phyloP scores from a whole-genome alignment of 495 filamentous ascomycete genomes.

The Daldinia bambusicola region DNA sequence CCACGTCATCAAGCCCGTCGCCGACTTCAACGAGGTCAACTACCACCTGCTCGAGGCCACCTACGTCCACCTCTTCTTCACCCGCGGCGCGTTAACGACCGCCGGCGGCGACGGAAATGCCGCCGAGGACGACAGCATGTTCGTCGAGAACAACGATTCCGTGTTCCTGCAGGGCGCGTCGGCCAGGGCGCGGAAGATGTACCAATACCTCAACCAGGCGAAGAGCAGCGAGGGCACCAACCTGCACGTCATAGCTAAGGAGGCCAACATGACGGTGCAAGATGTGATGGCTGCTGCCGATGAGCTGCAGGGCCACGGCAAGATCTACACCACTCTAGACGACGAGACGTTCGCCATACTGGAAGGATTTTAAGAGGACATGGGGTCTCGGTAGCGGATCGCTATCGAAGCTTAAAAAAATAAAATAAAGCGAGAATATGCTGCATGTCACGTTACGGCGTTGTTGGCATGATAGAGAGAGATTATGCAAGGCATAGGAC shows the following conservation, averaged over 20 bases:
- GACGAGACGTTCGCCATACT: conserved; percentile 83
- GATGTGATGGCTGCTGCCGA: conserved; percentile 81
- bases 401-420: background rate
- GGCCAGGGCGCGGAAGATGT: conserved; percentile 71
- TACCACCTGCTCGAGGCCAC: conserved; percentile 90
- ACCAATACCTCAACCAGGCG: conserved; percentile 68
- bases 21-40: conserved; percentile 89
- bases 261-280: conserved; percentile 66
- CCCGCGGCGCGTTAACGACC: conserved; percentile 64
- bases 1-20: conserved; percentile 80
- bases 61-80: conserved; percentile 85
- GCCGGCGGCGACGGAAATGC: conserved; percentile 51
- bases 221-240: conserved; percentile 85
- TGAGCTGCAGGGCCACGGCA: conserved; percentile 75
- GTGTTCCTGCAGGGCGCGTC: conserved; percentile 62
- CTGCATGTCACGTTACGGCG: conserved; percentile 23
- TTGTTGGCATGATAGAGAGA: conserved; percentile 24
- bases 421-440: background rate
- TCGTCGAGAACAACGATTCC: conserved; percentile 56
- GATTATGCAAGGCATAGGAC: conserved; percentile 21
- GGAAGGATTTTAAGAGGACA: conserved; percentile 51
- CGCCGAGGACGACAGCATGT: conserved; percentile 61
- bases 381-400: background rate
- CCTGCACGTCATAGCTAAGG: conserved; percentile 74
- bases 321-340: conserved; percentile 91